Evolutionary conservation across 257 asterid species (phyloP).

Genomic region (Anisodus acutangulus): DNA sequence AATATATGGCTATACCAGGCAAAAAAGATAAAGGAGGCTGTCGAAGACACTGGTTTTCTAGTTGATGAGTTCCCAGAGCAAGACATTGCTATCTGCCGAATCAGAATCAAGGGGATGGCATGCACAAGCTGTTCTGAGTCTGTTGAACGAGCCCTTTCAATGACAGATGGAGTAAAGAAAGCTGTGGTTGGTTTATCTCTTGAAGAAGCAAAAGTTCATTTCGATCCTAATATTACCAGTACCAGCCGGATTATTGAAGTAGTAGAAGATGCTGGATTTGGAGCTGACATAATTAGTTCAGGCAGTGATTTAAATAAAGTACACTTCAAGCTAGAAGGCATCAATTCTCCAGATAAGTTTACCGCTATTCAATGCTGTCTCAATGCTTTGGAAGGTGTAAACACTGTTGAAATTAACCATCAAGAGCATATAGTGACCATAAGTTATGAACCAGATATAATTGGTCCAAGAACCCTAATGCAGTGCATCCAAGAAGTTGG

Average conservation of each 20-base stretch:
- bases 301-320: conserved; percentile 77
- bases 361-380: conserved; percentile 55
- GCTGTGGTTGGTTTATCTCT: conserved; percentile 98
- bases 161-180: conserved; percentile 86
- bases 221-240: conserved; percentile 78
- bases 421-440: conserved; percentile 60
- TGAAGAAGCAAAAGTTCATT: conserved; percentile 96
- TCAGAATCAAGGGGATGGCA: conserved; percentile 94
- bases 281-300: conserved; percentile 80
- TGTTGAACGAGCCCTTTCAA: conserved; percentile 77
- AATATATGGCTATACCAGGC: conserved; percentile 52
- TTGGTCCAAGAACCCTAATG: conserved; percentile 93
- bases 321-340: conserved; percentile 73
- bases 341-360: conserved; percentile 60
- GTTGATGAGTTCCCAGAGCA: conserved; percentile 91
- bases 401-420: conserved; percentile 62
- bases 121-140: conserved; percentile 99
- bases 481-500: conserved; percentile 72
- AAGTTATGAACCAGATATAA: conserved; percentile 75
- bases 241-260: conserved; percentile 62
- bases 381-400: conserved; percentile 79
- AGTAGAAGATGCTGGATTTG: conserved; percentile 94
- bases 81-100: conserved; percentile 80
- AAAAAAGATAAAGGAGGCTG: conserved; percentile 75
- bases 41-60: conserved; percentile 92